A percentile compares a stretch with the other conserved stretches of the same genome.
phyloP scores from a whole-genome alignment of 148 eudicot species.

The Chenopodium formosanum region DNA sequence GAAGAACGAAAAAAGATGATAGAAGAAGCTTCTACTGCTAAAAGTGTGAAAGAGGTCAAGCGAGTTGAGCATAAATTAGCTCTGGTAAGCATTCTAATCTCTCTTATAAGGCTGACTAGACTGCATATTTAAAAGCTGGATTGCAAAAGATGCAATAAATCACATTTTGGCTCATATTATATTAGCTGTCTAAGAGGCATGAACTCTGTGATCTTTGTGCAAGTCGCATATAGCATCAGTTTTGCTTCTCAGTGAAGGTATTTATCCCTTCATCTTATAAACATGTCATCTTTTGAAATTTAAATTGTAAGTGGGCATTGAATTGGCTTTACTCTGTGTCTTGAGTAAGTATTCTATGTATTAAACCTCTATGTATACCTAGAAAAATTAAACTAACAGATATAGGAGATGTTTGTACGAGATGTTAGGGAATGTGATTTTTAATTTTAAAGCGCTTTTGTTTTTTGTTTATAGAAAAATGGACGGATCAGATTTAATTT shows the following conservation, averaged over 20 bases:
- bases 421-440: neutral
- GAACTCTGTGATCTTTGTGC: neutral
- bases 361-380: neutral
- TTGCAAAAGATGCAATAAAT: neutral
- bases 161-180: neutral
- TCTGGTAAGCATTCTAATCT: conserved; percentile 52
- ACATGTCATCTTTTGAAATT: neutral
- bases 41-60: conserved; percentile 57
- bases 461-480: neutral
- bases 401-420: no score
- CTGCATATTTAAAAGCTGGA: neutral
- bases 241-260: neutral
- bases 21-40: conserved; percentile 68
- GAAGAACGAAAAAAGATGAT: conserved; percentile 73
- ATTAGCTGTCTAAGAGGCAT: neutral
- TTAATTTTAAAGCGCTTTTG: neutral
- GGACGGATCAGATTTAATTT: neutral
- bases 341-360: neutral
- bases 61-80: conserved; percentile 72
- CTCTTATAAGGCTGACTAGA: neutral
- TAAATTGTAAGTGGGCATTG: neutral
- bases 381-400: neutral
- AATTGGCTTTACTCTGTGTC: neutral
- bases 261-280: neutral
- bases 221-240: neutral